Evolutionary conservation across 2,329 filamentous ascomycete genomes (phyloP).

Genomic region (Cadophora sp.): DNA sequence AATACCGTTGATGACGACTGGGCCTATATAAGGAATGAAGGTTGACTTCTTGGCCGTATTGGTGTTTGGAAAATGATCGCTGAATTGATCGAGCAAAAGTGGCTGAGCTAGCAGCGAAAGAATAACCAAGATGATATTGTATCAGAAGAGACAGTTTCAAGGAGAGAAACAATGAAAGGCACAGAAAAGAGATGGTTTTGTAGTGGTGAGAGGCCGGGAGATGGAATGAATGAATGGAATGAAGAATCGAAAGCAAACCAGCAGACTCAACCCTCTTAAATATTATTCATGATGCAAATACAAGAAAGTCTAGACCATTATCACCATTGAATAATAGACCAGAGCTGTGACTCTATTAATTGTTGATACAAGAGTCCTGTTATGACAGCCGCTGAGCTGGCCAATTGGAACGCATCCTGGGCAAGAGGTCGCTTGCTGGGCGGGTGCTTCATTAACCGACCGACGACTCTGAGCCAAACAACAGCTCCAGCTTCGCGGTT

Average conservation of each 20-base stretch:
- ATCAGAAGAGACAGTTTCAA: constrained; percentile 43
- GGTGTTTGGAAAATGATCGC: constrained; percentile 17
- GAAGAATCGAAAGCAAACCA: constrained; percentile 37
- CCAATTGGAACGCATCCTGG: constrained; percentile 39
- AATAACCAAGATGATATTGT: constrained; percentile 30
- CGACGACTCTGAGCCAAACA: constrained; percentile 32
- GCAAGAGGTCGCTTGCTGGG: constrained; percentile 25
- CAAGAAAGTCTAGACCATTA: constrained; percentile 26
- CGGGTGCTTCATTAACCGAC: constrained; percentile 40
- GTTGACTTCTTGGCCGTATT: constrained; percentile 24
- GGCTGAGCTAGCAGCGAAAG: constrained; percentile 41
- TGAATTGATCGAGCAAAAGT: constrained; percentile 29
- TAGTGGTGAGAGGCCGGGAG: constrained; percentile 35
- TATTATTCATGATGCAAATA: constrained; percentile 32
- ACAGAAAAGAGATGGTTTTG: constrained; percentile 34
- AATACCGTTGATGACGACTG: constrained; percentile 33
- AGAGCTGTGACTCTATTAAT: constrained; percentile 42
- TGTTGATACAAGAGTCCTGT: constrained; percentile 42
- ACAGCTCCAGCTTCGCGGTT: constrained; percentile 31
- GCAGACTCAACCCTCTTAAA: constrained; percentile 39
- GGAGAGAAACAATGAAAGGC: constrained; percentile 29
- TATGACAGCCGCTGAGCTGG: constrained; percentile 41
- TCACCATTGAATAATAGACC: constrained; percentile 24
- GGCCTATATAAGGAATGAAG: constrained; percentile 32
- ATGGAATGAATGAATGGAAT: constrained; percentile 37